Conservation (phyloP, 129 eudicot genomes). For the Deinandra increscens region DNA sequence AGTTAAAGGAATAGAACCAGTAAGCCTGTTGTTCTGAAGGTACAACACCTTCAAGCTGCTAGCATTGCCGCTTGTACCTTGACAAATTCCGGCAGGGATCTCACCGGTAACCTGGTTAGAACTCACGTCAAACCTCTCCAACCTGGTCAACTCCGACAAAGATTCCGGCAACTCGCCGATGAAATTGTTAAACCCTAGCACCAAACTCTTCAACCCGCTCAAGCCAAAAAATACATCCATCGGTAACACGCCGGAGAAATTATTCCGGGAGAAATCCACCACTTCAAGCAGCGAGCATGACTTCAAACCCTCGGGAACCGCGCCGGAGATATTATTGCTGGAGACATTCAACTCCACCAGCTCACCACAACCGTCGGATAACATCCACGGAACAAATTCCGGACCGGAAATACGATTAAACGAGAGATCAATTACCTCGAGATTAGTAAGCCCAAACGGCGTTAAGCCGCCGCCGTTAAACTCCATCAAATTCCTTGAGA, state of each 20-base stretch:
- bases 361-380: conserved; percentile 47
- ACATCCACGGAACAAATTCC: conserved; percentile 57
- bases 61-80: conserved; percentile 22
- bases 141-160: conserved; percentile 30
- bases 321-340: conserved; percentile 58
- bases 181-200: conserved; percentile 52
- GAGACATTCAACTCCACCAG: conserved; percentile 50
- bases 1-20: conserved; percentile 61
- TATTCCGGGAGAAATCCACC: conserved; percentile 29
- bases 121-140: conserved; percentile 68
- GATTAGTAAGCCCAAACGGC: conserved; percentile 22
- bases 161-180: conserved; percentile 44
- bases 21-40: conserved; percentile 68
- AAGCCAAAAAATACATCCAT: conserved; percentile 42
- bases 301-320: conserved; percentile 50
- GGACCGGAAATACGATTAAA: conserved; percentile 53
- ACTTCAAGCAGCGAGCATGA: too few species aligned
- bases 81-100: conserved; percentile 56
- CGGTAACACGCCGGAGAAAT: conserved; percentile 73
- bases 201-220: conserved; percentile 50
- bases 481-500: conserved; percentile 62
- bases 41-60: conserved; percentile 54
- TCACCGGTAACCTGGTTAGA: conserved; percentile 51
- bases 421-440: conserved; percentile 60
- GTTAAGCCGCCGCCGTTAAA: conserved; percentile 28